Evolutionary conservation across 2,329 filamentous ascomycete genomes (phyloP).

Genomic region (Trichoderma aggressivum): DNA sequence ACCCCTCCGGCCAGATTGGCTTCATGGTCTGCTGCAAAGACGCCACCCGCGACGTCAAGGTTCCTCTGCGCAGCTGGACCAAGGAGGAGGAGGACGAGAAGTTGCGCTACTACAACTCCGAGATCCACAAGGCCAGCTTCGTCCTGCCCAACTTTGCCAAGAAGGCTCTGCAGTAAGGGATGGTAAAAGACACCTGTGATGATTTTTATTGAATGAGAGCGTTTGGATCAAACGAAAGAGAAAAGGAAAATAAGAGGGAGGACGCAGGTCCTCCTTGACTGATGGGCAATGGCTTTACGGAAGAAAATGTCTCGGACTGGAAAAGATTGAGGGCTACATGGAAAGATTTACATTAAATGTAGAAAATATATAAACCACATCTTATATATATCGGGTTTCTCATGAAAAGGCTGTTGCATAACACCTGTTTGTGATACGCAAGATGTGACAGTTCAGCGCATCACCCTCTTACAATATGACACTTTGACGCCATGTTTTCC

Average conservation of each 20-base stretch:
- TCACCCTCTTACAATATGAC: background rate
- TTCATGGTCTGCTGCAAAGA: slow-evolving; percentile 99
- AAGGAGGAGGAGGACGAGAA: slow-evolving; percentile 86
- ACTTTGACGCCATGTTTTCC: background rate
- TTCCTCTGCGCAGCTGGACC: slow-evolving; percentile 77
- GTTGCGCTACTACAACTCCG: slow-evolving; percentile 95
- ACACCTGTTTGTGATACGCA: background rate
- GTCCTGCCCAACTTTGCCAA: slow-evolving; percentile 90
- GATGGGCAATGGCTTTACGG: background rate
- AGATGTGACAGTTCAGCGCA: background rate
- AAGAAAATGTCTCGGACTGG: background rate
- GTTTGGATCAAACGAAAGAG: background rate
- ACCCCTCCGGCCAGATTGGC: slow-evolving; percentile 97
- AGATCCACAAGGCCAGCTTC: slow-evolving; percentile 94
- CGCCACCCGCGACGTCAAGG: slow-evolving; percentile 74
- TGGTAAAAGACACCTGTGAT: background rate
- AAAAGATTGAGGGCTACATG: background rate
- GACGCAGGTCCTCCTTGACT: background rate
- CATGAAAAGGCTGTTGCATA: background rate
- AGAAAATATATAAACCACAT: background rate
- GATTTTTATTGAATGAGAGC: background rate
- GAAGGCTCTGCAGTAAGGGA: slow-evolving; percentile 60
- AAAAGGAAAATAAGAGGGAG: background rate
- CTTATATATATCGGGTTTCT: background rate
- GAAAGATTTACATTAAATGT: background rate